phyloP scores from a whole-genome alignment of 2,329 filamentous ascomycete genomes.

The Tolypocladium amazonense region DNA sequence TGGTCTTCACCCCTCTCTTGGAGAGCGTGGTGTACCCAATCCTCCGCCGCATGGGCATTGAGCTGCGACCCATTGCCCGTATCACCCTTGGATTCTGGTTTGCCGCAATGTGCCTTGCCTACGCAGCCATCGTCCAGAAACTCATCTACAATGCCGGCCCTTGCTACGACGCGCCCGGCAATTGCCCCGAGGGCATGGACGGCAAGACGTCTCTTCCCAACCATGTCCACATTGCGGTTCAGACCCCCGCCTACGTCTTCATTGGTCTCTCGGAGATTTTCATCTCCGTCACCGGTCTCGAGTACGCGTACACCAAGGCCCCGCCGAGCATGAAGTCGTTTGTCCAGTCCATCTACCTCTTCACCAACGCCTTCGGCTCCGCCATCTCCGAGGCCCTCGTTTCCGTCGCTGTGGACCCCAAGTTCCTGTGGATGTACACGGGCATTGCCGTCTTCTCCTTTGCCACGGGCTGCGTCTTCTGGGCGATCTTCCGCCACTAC shows the following conservation, averaged over 20 bases:
- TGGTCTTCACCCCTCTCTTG: constrained; percentile 56
- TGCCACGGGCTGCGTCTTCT: constrained; percentile 41
- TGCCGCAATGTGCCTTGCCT: constrained; percentile 42
- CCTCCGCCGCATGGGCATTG: constrained; percentile 44
- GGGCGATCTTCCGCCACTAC: constrained; percentile 26
- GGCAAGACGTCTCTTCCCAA: constrained; percentile 23
- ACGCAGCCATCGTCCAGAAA: constrained; percentile 48
- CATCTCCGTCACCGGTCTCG: constrained; percentile 56
- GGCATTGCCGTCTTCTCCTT: constrained; percentile 41
- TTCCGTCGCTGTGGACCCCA: constrained; percentile 49
- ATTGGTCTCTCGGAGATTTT: constrained; percentile 51
- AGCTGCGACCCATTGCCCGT: constrained; percentile 54
- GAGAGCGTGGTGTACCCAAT: constrained; percentile 52
- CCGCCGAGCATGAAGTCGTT: constrained; percentile 58
- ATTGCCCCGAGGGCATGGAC: constrained; percentile 22
- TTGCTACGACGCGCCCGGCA: constrained; percentile 34
- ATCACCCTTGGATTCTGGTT: constrained; percentile 55
- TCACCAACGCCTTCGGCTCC: constrained; percentile 48
- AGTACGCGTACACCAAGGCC: constrained; percentile 66
- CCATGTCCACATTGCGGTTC: constrained; percentile 43
- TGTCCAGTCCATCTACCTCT: constrained; percentile 46
- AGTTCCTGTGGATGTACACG: constrained; percentile 56
- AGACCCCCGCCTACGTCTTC: constrained; percentile 43
- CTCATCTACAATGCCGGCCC: constrained; percentile 45
- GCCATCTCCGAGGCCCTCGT: constrained; percentile 52